Conservation (phyloP, 257 asterid genomes). For the Gentiana macrophylla region DNA sequence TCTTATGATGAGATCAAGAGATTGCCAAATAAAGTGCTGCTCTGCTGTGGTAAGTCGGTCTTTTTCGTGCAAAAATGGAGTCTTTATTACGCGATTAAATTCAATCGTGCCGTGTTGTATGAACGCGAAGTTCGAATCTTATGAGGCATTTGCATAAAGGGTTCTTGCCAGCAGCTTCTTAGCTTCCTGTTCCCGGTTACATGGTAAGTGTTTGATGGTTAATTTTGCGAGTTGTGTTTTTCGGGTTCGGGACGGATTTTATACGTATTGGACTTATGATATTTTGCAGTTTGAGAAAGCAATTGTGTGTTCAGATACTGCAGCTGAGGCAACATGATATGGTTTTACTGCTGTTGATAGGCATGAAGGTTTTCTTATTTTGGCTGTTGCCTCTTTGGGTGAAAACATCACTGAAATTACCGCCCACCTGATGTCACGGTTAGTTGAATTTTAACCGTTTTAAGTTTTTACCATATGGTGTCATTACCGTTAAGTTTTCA, state of each 20-base stretch:
- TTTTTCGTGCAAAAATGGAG: no score
- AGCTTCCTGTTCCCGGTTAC: slow-evolving; percentile 73
- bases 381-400: slow-evolving; percentile 74
- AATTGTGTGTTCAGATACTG: slow-evolving; percentile 79
- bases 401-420: slow-evolving; percentile 32
- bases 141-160: slow-evolving; percentile 75
- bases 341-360: slow-evolving; percentile 80
- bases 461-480: no score
- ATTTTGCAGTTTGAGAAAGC: slow-evolving; percentile 65
- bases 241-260: not conserved
- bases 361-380: slow-evolving; percentile 73
- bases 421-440: not conserved
- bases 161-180: slow-evolving; percentile 59
- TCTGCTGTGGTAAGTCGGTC: slow-evolving; percentile 75
- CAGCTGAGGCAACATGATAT: slow-evolving; percentile 87
- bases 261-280: no score
- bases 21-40: slow-evolving; percentile 57
- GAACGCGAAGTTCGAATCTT: slow-evolving; percentile 68
- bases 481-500: no score
- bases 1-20: slow-evolving; percentile 55
- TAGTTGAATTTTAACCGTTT: no score
- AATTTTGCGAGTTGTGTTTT: not conserved
- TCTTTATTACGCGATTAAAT: no score
- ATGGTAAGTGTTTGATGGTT: slow-evolving; percentile 38
- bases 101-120: no score